Conservation (phyloP, 2,329 filamentous ascomycete species). For the Diaporthe destruens region DNA sequence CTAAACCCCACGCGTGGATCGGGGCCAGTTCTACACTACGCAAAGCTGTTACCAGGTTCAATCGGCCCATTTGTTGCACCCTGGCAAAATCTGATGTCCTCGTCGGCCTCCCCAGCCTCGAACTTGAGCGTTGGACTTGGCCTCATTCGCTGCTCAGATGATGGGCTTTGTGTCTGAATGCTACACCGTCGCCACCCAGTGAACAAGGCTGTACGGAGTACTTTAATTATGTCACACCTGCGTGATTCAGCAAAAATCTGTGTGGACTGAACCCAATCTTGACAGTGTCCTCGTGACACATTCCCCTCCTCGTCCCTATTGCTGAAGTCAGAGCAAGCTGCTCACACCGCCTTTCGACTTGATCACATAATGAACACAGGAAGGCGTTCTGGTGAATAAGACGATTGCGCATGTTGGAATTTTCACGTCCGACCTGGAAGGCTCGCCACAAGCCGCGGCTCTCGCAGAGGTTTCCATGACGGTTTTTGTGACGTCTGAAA, state of each 20-base stretch:
- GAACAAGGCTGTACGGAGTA: not conserved
- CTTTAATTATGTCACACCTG: not conserved
- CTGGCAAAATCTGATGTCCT: not conserved
- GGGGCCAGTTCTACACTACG: not conserved
- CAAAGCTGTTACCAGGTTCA: conserved; percentile 1
- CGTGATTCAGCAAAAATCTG: not conserved
- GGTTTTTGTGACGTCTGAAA: not conserved
- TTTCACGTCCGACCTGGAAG: conserved; percentile 2
- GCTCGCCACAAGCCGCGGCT: not conserved
- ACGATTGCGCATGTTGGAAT: not conserved
- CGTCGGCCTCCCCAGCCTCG: not conserved
- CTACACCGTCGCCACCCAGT: not conserved
- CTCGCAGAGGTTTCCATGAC: not conserved
- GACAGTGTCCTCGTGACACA: conserved; percentile 3
- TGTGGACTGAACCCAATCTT: not conserved
- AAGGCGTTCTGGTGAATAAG: conserved; percentile 1
- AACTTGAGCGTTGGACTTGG: not conserved
- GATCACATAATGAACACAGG: conserved; percentile 5
- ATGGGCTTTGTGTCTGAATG: not conserved
- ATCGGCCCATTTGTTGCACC: conserved; percentile 9
- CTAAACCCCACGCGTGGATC: conserved; percentile 13
- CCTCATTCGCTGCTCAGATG: not conserved
- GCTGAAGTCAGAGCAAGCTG: not conserved
- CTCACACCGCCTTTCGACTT: conserved; percentile 37
- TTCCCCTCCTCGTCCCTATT: not conserved